Percentiles rank a stretch among this genome's conserved stretches.
These are phyloP conservation scores for Lactifluus rugatus DNA, from an alignment of 768 basidiomycete species.

Conservation along the genomic window DNA sequence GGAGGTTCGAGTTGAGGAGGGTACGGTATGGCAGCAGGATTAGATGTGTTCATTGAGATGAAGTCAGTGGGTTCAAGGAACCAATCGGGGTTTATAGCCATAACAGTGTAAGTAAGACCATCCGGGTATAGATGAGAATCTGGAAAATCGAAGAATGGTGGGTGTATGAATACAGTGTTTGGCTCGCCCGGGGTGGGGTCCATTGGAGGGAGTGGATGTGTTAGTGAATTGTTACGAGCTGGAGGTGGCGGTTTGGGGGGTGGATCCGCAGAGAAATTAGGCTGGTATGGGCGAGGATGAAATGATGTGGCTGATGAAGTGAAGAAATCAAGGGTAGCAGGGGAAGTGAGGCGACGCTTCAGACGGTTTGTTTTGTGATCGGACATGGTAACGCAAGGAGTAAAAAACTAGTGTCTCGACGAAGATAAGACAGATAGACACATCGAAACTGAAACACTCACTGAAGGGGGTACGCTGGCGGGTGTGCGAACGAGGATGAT, in stretches of 20 bases:
- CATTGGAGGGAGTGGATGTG: constrained; percentile 22
- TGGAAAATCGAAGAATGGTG: constrained; percentile 63
- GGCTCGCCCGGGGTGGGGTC: constrained; percentile 64
- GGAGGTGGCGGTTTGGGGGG: constrained; percentile 16
- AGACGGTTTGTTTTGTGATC: constrained; percentile 17
- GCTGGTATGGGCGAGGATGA: constrained; percentile 55
- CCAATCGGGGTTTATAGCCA: constrained; percentile 75
- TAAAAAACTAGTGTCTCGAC: neutral
- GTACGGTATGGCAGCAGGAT: constrained; percentile 52
- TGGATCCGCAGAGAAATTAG: constrained; percentile 24
- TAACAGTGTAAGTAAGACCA: constrained; percentile 57
- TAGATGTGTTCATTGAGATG: constrained; percentile 33
- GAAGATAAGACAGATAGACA: neutral
- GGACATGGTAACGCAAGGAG: constrained; percentile 8
- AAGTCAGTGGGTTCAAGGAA: constrained; percentile 67
- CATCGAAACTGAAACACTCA: neutral
- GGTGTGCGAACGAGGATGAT: constrained; percentile 2
- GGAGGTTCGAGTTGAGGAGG: constrained; percentile 74
- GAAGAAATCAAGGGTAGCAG: constrained; percentile 51
- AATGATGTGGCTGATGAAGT: constrained; percentile 54
- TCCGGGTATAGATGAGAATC: constrained; percentile 49
- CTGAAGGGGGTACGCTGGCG: constrained; percentile 6
- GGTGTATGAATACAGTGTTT: constrained; percentile 58
- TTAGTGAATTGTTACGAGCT: constrained; percentile 14
- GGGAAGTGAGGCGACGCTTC: constrained; percentile 41